Conservation (phyloP, 345 rosid species). For the Citrus hindsii region DNA sequence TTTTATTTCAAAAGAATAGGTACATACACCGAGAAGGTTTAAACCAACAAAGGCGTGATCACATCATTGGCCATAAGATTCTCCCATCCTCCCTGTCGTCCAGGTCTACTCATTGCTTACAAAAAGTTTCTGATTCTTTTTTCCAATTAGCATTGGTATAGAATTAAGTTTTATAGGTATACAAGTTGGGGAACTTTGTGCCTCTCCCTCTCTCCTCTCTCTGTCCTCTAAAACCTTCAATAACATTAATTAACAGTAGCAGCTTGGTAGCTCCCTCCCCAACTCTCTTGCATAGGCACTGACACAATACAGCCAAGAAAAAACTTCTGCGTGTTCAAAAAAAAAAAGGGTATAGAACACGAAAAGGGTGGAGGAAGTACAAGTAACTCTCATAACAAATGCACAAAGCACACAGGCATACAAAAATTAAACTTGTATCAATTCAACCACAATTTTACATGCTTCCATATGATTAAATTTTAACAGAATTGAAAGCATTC, state of each 20-base stretch:
- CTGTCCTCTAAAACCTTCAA: background rate
- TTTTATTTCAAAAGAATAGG: background rate
- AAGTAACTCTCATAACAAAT: background rate
- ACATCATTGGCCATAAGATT: background rate
- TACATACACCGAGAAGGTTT: background rate
- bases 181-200: background rate
- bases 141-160: background rate
- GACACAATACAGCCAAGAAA: background rate
- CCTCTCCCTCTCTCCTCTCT: background rate
- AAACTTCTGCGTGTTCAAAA: background rate
- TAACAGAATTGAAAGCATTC: background rate
- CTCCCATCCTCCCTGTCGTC: background rate
- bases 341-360: background rate
- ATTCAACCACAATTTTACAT: background rate
- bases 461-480: background rate
- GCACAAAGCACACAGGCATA: background rate
- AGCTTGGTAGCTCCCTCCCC: background rate
- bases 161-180: background rate
- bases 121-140: background rate
- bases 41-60: background rate
- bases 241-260: background rate
- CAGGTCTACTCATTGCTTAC: background rate
- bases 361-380: background rate
- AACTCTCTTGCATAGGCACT: background rate
- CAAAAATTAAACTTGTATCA: background rate